Evolutionary conservation across 345 rosid species (phyloP).

Genomic region (rapeseed (Brassica napus)): DNA sequence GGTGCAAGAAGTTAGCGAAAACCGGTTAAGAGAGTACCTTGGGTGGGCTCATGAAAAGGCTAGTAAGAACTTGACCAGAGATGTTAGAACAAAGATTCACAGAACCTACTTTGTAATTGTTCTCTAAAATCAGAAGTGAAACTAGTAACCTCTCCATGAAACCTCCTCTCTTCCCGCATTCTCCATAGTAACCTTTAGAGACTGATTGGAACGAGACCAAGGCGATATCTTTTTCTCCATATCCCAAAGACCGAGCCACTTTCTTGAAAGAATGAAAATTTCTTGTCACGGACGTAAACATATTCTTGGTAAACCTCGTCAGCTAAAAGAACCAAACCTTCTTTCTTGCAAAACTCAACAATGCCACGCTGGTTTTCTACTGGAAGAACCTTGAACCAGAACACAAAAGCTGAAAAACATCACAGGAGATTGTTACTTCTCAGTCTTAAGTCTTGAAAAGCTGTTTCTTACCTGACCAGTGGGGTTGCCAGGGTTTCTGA

Average conservation of each 20-base stretch:
- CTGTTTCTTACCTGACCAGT: slow-evolving; percentile 66
- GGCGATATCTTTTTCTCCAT: slow-evolving; percentile 63
- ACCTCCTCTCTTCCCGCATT: slow-evolving; percentile 97
- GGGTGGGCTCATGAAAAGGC: slow-evolving; percentile 96
- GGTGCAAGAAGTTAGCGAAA: not conserved
- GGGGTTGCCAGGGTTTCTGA: slow-evolving; percentile 93
- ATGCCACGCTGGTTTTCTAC: slow-evolving; percentile 75
- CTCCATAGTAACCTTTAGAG: slow-evolving; percentile 88
- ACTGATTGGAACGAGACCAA: slow-evolving; percentile 87
- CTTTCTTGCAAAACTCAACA: slow-evolving; percentile 81
- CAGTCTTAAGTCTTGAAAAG: not conserved
- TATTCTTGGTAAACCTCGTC: slow-evolving; percentile 95
- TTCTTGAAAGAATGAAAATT: slow-evolving; percentile 58
- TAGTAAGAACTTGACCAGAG: slow-evolving; percentile 90
- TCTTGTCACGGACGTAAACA: slow-evolving; percentile 80
- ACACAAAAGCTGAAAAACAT: too few species aligned
- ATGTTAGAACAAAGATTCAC: slow-evolving; percentile 90
- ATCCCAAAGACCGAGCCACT: slow-evolving; percentile 70
- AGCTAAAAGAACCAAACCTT: slow-evolving; percentile 87
- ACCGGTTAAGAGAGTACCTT: slow-evolving; percentile 50
- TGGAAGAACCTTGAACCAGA: slow-evolving; percentile 66
- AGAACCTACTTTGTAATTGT: slow-evolving; percentile 87
- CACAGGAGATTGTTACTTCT: too few species aligned
- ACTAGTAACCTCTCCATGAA: slow-evolving; percentile 88
- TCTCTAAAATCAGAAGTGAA: slow-evolving; percentile 71